Base-by-base conservation (phyloP, 306 rosid genomes). In the Fragaria nilgerrensis region DNA sequence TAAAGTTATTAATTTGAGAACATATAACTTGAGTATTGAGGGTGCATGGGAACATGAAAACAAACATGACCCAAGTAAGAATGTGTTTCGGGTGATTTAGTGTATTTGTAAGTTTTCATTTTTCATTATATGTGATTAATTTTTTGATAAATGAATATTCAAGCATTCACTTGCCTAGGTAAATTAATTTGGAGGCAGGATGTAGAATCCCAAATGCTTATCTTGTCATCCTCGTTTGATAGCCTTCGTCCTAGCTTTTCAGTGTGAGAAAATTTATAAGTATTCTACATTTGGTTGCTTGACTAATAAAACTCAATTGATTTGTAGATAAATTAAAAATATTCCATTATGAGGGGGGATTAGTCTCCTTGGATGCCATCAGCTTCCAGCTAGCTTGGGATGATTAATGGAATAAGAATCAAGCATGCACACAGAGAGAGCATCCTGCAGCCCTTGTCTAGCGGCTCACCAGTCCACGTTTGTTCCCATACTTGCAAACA, bases 351-450 rank as follows among this genome's bases (percentile, higher is more conserved):
- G 14, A 36, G 56, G 16, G 5, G 3, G 20, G 50, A 4, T 73
- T 36, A 61, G 82, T 74, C 85, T 70, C 80, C 77, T 75, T 16
- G 77, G 72, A 70, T 63, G 77, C 77, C 53, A 37, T 65, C 68
- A 78, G 47, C 66, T 73, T 64, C 82, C 69, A 41, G 20, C 56
- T 49, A 75, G 71, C 71, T 62, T 62, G 67, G 67, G 67, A 29
- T 62, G 64, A 23, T 23, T 25, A 62, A 62, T 25, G 39, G 67
- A 62, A 62, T 62, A 62, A 58, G 19, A 62, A 27, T 62, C 39
- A 29, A 62, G 67, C 67, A 62, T 62, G 64, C 63, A 58, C 64
- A 58, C 2, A 9, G 17, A 58, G 17, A 67, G 50, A 70, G 78
- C 43, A 71, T 22, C 68, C 67, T 62, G 67, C 67, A 72, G 16